These are phyloP conservation scores for Globisporangium rhizosaccharum DNA, from an alignment of 352 stramenopile genomes.

Conservation along the genomic window DNA sequence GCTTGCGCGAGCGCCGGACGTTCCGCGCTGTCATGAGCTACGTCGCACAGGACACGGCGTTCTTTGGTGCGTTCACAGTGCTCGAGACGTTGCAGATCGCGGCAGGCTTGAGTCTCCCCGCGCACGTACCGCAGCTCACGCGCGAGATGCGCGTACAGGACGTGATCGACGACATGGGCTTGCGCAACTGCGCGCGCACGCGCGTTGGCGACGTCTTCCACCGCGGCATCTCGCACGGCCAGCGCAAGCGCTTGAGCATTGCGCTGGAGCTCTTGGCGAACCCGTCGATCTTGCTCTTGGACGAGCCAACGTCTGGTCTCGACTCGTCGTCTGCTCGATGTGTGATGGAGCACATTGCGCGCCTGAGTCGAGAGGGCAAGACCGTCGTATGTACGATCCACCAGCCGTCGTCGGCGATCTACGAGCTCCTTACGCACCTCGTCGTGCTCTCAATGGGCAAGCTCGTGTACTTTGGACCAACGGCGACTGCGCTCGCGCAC, in stretches of 20 bases:
- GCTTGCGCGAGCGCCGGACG: conserved; percentile 22
- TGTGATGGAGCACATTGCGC: conserved; percentile 78
- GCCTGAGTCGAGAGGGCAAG: conserved; percentile 42
- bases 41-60: conserved; percentile 52
- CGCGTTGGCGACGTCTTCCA: conserved; percentile 81
- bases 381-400: conserved; percentile 84
- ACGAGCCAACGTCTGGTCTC: conserved; percentile 91
- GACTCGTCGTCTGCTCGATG: conserved; percentile 86
- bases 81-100: conserved; percentile 63
- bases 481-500: conserved; percentile 41
- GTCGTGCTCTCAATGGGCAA: conserved; percentile 62
- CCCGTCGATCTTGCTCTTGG: conserved; percentile 93
- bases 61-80: conserved; percentile 64
- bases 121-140: conserved; percentile 30
- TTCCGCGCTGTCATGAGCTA: conserved; percentile 58
- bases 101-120: conserved; percentile 41
- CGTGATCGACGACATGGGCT: conserved; percentile 66
- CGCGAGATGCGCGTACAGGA: conserved; percentile 50
- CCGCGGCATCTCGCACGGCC: conserved; percentile 81
- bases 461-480: conserved; percentile 85
- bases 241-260: conserved; percentile 91
- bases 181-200: conserved; percentile 46
- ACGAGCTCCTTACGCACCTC: conserved; percentile 63
- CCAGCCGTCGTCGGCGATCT: conserved; percentile 76
- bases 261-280: conserved; percentile 91